phyloP scores from a whole-genome alignment of 2,329 filamentous ascomycete species.

The Aspergillus ustus region DNA sequence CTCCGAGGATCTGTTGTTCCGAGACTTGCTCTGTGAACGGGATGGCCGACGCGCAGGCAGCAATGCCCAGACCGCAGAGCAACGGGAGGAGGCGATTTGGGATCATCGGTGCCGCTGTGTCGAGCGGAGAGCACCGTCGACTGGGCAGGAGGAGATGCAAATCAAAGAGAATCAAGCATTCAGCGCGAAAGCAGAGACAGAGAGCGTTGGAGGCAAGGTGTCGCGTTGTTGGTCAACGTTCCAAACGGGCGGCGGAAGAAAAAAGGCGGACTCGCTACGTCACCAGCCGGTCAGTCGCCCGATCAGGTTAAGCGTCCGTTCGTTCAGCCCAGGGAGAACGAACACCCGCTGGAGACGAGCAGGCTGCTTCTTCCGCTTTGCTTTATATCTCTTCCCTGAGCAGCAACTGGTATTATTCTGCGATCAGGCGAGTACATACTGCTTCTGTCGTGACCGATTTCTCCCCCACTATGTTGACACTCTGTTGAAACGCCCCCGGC shows the following conservation, averaged over 20 bases:
- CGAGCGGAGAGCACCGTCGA: conserved; percentile 13
- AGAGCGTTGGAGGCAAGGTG: neutral
- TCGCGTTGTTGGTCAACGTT: neutral
- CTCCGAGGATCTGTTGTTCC: conserved; percentile 27
- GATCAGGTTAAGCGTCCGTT: conserved; percentile 20
- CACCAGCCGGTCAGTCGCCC: conserved; percentile 12
- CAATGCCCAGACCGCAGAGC: conserved; percentile 20
- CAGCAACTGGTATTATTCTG: neutral
- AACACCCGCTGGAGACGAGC: too few species aligned
- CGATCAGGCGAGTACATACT: conserved; percentile 1
- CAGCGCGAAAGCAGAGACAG: neutral
- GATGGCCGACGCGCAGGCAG: conserved; percentile 22
- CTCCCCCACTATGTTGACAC: neutral
- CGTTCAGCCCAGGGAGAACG: too few species aligned
- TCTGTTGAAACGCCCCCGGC: conserved; percentile 5
- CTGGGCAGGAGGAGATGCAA: conserved; percentile 12
- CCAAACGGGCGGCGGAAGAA: neutral
- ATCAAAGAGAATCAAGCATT: conserved; percentile 7
- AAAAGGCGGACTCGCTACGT: conserved; percentile 15
- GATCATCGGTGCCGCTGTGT: conserved; percentile 26
- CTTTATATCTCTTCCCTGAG: neutral
- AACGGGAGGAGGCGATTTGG: conserved; percentile 18
- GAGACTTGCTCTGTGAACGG: conserved; percentile 25
- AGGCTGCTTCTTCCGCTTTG: neutral
- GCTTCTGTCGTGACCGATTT: neutral